Evolutionary conservation across 306 rosid species (phyloP).

Genomic region (Begonia peltatifolia): DNA sequence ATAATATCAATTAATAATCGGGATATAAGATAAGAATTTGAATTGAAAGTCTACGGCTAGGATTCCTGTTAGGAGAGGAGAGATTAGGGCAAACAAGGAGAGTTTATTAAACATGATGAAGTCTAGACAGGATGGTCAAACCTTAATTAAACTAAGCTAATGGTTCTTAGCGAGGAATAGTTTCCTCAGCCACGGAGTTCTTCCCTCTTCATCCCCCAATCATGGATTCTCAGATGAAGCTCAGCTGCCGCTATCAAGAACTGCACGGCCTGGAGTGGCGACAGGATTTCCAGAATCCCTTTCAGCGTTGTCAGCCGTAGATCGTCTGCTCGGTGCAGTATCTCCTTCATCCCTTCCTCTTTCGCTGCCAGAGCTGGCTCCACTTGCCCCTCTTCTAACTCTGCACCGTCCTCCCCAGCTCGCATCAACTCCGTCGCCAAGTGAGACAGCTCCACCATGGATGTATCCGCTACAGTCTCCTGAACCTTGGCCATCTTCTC

Average conservation of each 20-base stretch:
- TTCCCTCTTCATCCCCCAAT: constrained; percentile 35
- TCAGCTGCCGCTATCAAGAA: constrained; percentile 58
- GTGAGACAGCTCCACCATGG: constrained; percentile 37
- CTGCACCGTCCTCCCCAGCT: background rate
- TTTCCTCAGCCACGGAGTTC: no score
- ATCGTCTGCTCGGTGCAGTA: constrained; percentile 33
- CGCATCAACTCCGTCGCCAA: constrained; percentile 17
- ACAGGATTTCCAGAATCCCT: constrained; percentile 16
- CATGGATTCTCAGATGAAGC: constrained; percentile 42
- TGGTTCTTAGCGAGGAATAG: no score
- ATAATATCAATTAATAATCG: no score
- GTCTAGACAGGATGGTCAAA: no score
- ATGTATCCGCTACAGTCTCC: constrained; percentile 29
- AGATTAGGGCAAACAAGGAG: no score
- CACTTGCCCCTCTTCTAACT: constrained; percentile 12
- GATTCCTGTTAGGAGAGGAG: no score
- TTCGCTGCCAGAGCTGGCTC: constrained; percentile 18
- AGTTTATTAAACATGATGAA: no score
- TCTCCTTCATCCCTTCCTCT: constrained; percentile 26
- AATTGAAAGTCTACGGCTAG: no score
- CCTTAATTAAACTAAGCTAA: no score
- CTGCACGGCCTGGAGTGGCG: constrained; percentile 29
- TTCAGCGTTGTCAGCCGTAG: constrained; percentile 30
- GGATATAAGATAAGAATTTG: no score
- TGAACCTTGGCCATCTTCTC: constrained; percentile 45